phyloP scores from a whole-genome alignment of 1,284 basidiomycete species.

The Neotropicomus parvogracilis region DNA sequence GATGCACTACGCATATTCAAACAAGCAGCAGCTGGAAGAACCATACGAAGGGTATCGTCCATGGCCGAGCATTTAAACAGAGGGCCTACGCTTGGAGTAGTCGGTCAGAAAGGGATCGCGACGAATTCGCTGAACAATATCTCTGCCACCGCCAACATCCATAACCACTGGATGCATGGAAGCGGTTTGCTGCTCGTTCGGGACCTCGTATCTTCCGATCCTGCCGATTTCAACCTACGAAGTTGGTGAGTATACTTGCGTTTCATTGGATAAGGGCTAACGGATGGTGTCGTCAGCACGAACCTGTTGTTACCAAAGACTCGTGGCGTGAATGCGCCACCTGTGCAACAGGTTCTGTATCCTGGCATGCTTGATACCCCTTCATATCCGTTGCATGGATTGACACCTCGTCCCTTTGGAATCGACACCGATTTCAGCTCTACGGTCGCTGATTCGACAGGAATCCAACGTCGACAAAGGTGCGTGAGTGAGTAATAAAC shows the following conservation, averaged over 20 bases:
- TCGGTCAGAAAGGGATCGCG: slow-evolving; percentile 18
- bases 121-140: slow-evolving; percentile 17
- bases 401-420: background rate
- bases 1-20: slow-evolving; percentile 19
- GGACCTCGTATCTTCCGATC: slow-evolving; percentile 17
- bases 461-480: slow-evolving; percentile 6
- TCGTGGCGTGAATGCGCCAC: background rate
- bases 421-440: background rate
- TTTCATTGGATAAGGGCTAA: background rate
- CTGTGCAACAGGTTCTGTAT: slow-evolving; percentile 5
- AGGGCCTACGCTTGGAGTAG: slow-evolving; percentile 1
- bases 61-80: slow-evolving; percentile 1
- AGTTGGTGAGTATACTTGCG: slow-evolving; percentile 5
- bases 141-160: slow-evolving; percentile 14
- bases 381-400: background rate
- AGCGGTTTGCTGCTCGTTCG: slow-evolving; percentile 16
- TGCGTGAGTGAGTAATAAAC: slow-evolving; percentile 12
- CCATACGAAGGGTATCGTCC: slow-evolving; percentile 9
- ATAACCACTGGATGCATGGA: slow-evolving; percentile 4
- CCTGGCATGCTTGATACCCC: slow-evolving; percentile 3
- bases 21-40: slow-evolving; percentile 1
- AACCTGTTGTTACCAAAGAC: background rate
- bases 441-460: background rate
- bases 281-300: slow-evolving; percentile 3
- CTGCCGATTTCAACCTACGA: slow-evolving; percentile 21